Conservation (phyloP, 2,329 filamentous ascomycete species). For the Hymenoscyphus linearis region DNA sequence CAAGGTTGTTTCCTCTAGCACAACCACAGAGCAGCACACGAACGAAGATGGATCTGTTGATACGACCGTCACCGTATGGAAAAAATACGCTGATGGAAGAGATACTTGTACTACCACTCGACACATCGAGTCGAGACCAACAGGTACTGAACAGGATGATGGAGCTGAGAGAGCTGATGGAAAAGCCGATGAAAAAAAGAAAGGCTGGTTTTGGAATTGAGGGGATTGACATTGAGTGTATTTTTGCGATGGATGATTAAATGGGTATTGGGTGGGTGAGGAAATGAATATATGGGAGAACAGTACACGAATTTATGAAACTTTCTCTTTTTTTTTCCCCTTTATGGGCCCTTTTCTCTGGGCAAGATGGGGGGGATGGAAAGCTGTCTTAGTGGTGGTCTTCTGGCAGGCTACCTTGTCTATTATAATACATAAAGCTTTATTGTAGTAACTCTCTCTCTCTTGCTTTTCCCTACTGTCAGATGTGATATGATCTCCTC, state of each 20-base stretch:
- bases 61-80: slow-evolving; percentile 25
- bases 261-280: not conserved
- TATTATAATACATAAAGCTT: no score
- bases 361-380: no score
- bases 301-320: no score
- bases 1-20: slow-evolving; percentile 23
- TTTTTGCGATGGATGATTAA: not conserved
- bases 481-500: no score
- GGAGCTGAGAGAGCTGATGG: not conserved
- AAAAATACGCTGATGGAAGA: slow-evolving; percentile 25
- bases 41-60: slow-evolving; percentile 26
- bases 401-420: no score
- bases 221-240: not conserved
- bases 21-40: slow-evolving; percentile 19
- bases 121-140: slow-evolving; percentile 16
- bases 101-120: slow-evolving; percentile 21
- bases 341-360: no score
- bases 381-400: no score
- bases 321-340: no score
- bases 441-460: no score
- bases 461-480: no score
- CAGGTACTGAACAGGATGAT: not conserved
- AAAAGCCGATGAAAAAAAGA: slow-evolving; percentile 10
- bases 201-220: slow-evolving; percentile 29
- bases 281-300: not conserved